Percentiles rank a stretch among this genome's conserved stretches.
These are phyloP conservation scores for Boletus semigastroideus DNA, from an alignment of 1,284 basidiomycete genomes.

Conservation along the genomic window DNA sequence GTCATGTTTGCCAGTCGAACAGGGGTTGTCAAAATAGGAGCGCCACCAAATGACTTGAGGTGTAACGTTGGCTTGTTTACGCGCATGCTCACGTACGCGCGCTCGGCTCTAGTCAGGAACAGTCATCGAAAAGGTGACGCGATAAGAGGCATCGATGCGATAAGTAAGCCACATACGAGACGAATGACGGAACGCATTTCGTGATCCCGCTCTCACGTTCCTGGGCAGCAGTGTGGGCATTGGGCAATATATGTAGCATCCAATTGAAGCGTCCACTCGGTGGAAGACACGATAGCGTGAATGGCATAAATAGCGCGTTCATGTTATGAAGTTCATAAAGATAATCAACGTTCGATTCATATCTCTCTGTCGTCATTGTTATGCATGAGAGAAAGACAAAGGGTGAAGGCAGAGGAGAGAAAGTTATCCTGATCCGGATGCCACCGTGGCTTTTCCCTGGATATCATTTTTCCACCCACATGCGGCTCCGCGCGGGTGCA, in stretches of 20 bases:
- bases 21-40: not conserved
- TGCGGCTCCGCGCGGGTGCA: constrained; percentile 1
- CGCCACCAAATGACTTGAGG: not conserved
- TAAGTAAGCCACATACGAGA: not conserved
- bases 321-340: constrained; percentile 23
- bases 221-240: not conserved
- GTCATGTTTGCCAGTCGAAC: not conserved
- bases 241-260: not conserved
- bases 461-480: not conserved
- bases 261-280: not conserved
- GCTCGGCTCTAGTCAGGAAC: not conserved
- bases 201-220: constrained; percentile 14
- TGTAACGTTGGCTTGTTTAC: not conserved
- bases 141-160: constrained; percentile 4
- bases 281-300: constrained; percentile 5
- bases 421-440: not conserved
- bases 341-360: constrained; percentile 20
- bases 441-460: not conserved
- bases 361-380: constrained; percentile 10
- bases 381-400: not conserved
- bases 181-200: constrained; percentile 1
- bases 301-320: constrained; percentile 30
- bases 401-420: not conserved
- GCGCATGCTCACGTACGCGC: not conserved
- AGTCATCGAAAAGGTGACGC: not conserved